Percentiles rank a stretch among this genome's conserved stretches.
These are phyloP conservation scores for Fusarium concolor DNA, from an alignment of 2,329 filamentous ascomycete genomes.

Conservation along the genomic window DNA sequence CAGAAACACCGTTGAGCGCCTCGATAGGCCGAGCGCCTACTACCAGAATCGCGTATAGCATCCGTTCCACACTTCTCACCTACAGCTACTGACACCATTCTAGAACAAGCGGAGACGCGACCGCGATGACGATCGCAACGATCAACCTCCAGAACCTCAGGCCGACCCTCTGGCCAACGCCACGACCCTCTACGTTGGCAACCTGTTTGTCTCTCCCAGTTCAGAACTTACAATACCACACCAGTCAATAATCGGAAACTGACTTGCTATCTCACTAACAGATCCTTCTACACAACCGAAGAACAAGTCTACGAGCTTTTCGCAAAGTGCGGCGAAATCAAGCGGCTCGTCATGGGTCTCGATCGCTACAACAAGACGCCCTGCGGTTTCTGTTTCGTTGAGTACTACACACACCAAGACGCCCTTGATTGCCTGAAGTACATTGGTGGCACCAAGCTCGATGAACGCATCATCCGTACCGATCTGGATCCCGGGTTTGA, in stretches of 20 bases:
- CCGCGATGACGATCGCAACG: slow-evolving; percentile 66
- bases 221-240: not conserved
- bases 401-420: slow-evolving; percentile 98
- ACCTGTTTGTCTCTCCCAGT: slow-evolving; percentile 69
- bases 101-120: slow-evolving; percentile 80
- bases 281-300: slow-evolving; percentile 97
- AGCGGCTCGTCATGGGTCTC: slow-evolving; percentile 96
- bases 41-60: slow-evolving; percentile 80
- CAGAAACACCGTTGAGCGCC: slow-evolving; percentile 84
- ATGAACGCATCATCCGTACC: slow-evolving; percentile 95
- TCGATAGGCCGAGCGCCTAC: slow-evolving; percentile 96
- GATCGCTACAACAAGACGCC: slow-evolving; percentile 98
- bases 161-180: slow-evolving; percentile 83
- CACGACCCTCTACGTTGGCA: slow-evolving; percentile 97
- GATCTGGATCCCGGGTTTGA: slow-evolving; percentile 96
- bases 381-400: slow-evolving; percentile 99
- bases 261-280: slow-evolving; percentile 51
- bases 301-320: slow-evolving; percentile 99
- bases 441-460: slow-evolving; percentile 95
- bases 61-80: not conserved
- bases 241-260: slow-evolving; percentile 1
- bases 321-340: slow-evolving; percentile 96
- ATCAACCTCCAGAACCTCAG: slow-evolving; percentile 60
- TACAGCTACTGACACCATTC: slow-evolving; percentile 6
- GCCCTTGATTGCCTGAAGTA: slow-evolving; percentile 99